A percentile compares a stretch with the other conserved stretches of the same genome.
phyloP scores from a whole-genome alignment of 169 alveolate genomes.

The Babesia caballi region DNA sequence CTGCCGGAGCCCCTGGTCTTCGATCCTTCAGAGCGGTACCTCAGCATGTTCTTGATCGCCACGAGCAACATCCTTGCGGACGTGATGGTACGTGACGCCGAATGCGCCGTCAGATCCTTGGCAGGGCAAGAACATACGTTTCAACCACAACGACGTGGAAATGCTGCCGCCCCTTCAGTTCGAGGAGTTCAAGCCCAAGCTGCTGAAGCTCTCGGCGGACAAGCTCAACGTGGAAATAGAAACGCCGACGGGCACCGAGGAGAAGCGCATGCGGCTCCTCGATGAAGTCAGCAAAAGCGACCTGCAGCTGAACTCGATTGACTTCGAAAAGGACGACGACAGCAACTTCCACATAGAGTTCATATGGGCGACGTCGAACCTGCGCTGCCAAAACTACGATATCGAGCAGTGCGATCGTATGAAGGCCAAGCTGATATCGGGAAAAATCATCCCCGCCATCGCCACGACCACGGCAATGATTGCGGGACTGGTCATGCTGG shows the following conservation, averaged over 20 bases:
- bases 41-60: conserved; percentile 82
- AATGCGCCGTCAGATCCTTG: not conserved
- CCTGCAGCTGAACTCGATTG: conserved; percentile 56
- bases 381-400: conserved; percentile 96
- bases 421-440: conserved; percentile 97
- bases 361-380: conserved; percentile 92
- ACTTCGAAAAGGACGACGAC: conserved; percentile 99
- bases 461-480: conserved; percentile 99
- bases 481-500: conserved; percentile 95
- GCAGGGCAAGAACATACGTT: conserved; percentile 22
- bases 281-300: conserved; percentile 34
- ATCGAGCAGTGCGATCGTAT: conserved; percentile 87
- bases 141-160: conserved; percentile 12
- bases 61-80: conserved; percentile 89
- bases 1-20: conserved; percentile 90
- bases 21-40: conserved; percentile 10
- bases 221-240: conserved; percentile 58
- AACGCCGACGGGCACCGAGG: conserved; percentile 7
- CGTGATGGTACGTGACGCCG: conserved; percentile 28
- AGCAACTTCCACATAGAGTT: conserved; percentile 96
- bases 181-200: conserved; percentile 47
- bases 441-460: conserved; percentile 99
- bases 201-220: conserved; percentile 54
- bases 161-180: conserved; percentile 11
- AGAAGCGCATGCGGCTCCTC: not conserved